Evolutionary conservation across 345 rosid species (phyloP), one percentile per base, ranked within the genome.

Genomic region (Rhodamnia rubescens): DNA sequence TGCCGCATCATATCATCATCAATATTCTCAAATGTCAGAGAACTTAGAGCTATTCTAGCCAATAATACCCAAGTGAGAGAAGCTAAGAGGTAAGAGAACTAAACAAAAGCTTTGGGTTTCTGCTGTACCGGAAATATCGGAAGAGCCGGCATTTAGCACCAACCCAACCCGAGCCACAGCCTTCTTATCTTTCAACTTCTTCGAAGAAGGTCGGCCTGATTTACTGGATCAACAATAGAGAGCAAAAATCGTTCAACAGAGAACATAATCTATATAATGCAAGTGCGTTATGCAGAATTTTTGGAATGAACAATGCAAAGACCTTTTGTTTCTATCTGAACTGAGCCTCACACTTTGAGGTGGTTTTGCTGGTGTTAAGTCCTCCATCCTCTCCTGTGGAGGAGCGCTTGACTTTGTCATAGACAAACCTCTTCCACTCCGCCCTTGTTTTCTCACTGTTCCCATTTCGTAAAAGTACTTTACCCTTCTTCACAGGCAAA

Each of bases 261-360:
- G 78, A 47, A 58, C 82, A 55, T 20, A 74, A 50, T 20, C 20
- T 29, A 40, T 36, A 85, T n/a, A 36, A 42, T 26, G 13, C 21
- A 52, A 82, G 27, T 51, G 81, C 53, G 27, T 29, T 75, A 51
- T 81, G 82, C 86, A 82, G 11, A 85, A 74, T 83, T 82, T 50
- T 26, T 86, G 57, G 49, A 88, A 85, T n/a, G 26, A 61, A 90
- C 58, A 55, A 51, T 85, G 85, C 88, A 83, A 82, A 86, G 83
- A 95, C 99, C 98, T 94, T 94, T 94, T 93, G 89, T 85, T 92
- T 86, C 93, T 94, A 83, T 95, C 97, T 83, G 95, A 92, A 89
- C 92, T 90, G 55, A 89, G 89, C 87, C 91, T 93, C 80, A 89
- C 53, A 81, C 80, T 90, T 87, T 92, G 98, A 90, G 93, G 85